These are phyloP conservation scores for Penicillium sp. DNA, from an alignment of 2,329 filamentous ascomycete species.

Conservation along the genomic window DNA sequence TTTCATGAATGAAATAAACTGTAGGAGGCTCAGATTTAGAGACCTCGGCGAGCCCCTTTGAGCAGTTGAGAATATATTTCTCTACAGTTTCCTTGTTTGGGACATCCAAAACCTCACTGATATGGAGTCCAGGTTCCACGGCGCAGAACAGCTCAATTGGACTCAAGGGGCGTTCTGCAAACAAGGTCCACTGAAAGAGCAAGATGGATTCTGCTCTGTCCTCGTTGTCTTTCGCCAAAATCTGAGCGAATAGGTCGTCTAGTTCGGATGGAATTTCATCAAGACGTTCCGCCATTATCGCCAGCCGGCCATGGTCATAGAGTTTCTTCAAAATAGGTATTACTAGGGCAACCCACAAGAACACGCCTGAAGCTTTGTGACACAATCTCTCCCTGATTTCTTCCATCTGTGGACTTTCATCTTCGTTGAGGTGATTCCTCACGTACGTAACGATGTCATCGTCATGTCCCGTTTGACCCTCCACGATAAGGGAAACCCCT, in stretches of 20 bases:
- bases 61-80: neutral
- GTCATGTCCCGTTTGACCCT: conserved; percentile 13
- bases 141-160: neutral
- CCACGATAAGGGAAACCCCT: conserved; percentile 11
- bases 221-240: conserved; percentile 10
- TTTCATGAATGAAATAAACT: conserved; percentile 2
- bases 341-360: conserved; percentile 1
- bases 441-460: conserved; percentile 14
- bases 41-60: neutral
- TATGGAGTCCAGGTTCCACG: neutral
- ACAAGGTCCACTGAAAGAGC: conserved; percentile 2
- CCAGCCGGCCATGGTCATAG: neutral
- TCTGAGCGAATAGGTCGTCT: conserved; percentile 14
- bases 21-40: neutral
- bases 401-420: neutral
- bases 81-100: neutral
- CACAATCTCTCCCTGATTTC: neutral
- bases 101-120: neutral
- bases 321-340: neutral
- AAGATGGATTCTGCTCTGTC: neutral
- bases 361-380: neutral
- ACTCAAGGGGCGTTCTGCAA: neutral
- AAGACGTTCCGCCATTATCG: conserved; percentile 21
- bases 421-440: neutral
- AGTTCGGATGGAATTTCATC: conserved; percentile 28